Evolutionary conservation across 73 alveolate species (phyloP), one percentile per base, ranked within the genome.

Genomic region (Paramecium biaurelia): DNA sequence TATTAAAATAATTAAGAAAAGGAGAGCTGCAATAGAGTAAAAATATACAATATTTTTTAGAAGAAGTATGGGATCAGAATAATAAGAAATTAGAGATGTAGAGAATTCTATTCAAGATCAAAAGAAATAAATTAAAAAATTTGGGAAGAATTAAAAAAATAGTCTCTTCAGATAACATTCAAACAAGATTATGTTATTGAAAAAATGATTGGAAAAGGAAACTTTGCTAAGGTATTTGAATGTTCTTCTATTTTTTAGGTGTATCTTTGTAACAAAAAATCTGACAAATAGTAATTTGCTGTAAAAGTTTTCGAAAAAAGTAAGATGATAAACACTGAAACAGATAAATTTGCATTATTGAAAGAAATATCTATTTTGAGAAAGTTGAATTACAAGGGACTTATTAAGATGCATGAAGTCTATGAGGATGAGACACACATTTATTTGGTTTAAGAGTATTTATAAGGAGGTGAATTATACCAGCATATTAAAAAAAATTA

Each of bases 381-480:
- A 10, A 20, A 53, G 38, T 37, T 92, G 26, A 57, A 38, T 37
- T 92, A 92, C 57, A 92, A 92, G 21, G 85, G 70, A 11, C 14
- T 92, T 7, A 42, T 56, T 8, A 86, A 86, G 56, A 37, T 92
- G 30, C 93, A 85, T 92, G 96, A 93, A 34, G 92, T 53, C 3
- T 94, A 85, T 84, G 98, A 95, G 67, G 96, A 86, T 87, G 92
- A 89, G 18, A 38, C 76, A 8, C 47, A 57, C n/a, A 82, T 95
- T 2, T 95, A 87, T 89, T 86, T 95, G 1, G 95, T 94, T 8
- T 49, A 92, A 67, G 98, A 95, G 23, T 92, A 92, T 43, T 68
- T 85, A 11, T 58, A 86, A 10, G 98, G 98, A 30, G 97, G 96
- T 14, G 92, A 86, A 58, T 85, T 95, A 38, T 94, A 85, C 41